Evolutionary conservation across 257 asterid species (phyloP), one percentile per base, ranked within the genome.

Genomic region (Solanum peruvianum): DNA sequence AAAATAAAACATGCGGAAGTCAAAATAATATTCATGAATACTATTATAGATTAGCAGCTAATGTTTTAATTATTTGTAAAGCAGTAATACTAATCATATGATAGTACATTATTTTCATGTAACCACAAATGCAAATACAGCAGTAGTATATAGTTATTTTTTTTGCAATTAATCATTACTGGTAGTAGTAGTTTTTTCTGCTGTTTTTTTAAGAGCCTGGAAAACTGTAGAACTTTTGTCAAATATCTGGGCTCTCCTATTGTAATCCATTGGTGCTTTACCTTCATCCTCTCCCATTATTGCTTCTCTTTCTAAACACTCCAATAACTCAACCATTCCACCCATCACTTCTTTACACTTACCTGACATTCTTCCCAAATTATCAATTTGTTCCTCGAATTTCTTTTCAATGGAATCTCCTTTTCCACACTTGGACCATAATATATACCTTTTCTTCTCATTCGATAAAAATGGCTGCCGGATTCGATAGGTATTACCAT

Each of bases 211-310:
- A 39, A 95, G 92, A n/a, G 98, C 96, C 90, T 93, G 95, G 88
- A 96, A 95, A 44, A 96, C 93, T 67, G 71, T 88, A 1, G 96
- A 92, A 87, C 98, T 95, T 87, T 87, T 89, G 87, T 95, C 92
- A 58, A 96, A 95, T 3, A 96, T 94, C 81, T 71, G 93, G 3
- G 99, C 98, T 47, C 99, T 93, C 14, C 97, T 90, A 72, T 90
- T 91, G 87, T 96, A 96, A 92, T 96, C 99, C 64, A 23, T 88
- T 10, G 98, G 92, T 64, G 94, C 92, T 82, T 90, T 95, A 0
- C 99, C 99, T 6, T 92, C 88, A 87, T 96, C 98, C 8, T 93
- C 98, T 35, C 98, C 98, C 98, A 95, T 94, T 14, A 96, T 94
- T 33, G 98, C 99, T 89, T 96, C 98, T 87, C 86, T 93, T 86